Base-by-base conservation (phyloP, 176 grass and related monocot species). In the Puya raimondii region DNA sequence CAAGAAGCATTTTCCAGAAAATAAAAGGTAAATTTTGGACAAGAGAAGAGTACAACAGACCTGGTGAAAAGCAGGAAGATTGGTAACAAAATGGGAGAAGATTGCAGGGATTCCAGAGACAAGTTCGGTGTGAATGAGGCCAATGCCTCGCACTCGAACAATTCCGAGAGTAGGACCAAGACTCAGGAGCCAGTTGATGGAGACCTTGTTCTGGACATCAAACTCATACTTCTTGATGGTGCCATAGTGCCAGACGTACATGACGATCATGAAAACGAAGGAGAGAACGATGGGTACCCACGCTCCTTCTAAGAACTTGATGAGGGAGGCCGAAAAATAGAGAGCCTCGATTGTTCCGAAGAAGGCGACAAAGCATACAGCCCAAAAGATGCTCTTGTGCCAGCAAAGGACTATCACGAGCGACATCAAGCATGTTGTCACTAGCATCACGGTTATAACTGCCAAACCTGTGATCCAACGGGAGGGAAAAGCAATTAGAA, bases 401-500 rank as follows among this genome's bases (percentile, higher is more conserved):
- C 94, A 99, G 64, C 89, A 92, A 61, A 99, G 11, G 50, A 93
- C 89, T 67, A 99, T 99, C 85, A 93, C 94, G 23, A 99, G 64
- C 9, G 94, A 99, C 94, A 99, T 99, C 74, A 99, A 70, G 49
- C 89, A 93, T 12, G 94, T 93, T 2, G 94, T 99, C 15, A 99
- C 94, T 66, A 99, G 78, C 94, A 99, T 99, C 29, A 99, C 94
- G 0, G 94, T 99, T 85, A 99, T 93, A 12, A 99, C 94, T 9
- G 94, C 94, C 84, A 97, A 78, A 20, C 94, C 94, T 97, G 75
- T 72, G 5, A 42, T 76, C 22, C 69, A 15, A 80, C 14, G 82
- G 64, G 0, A 0, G 12, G 71, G 1, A 2, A 73, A 11, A 47
- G 21, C 11, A 9, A 10, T 14, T 25, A 64, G 9, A 23, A 16